phyloP scores from a whole-genome alignment of 2,329 filamentous ascomycete genomes.

The Colletotrichum gloeosporioides region DNA sequence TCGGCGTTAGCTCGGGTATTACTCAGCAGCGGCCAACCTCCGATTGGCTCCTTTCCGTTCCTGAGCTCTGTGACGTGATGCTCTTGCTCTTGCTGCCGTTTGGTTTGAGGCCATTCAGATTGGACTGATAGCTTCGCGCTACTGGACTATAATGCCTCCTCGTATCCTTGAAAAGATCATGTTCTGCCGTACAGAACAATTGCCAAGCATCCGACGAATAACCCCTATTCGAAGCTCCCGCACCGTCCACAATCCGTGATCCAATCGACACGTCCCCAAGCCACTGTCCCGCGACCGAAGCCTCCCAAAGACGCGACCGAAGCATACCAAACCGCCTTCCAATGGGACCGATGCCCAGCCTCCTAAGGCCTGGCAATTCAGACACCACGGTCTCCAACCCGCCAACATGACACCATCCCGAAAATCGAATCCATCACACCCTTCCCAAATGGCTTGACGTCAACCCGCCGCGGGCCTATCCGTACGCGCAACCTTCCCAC shows the following conservation, averaged over 20 bases:
- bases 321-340: background rate
- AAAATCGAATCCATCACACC: background rate
- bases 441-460: background rate
- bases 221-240: background rate
- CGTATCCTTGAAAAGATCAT: background rate
- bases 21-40: background rate
- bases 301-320: background rate
- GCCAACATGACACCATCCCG: background rate
- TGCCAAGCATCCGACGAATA: background rate
- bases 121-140: background rate
- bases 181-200: background rate
- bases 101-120: background rate
- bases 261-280: background rate
- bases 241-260: background rate
- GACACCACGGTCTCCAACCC: background rate
- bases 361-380: background rate
- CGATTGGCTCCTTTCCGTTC: background rate
- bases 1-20: constrained; percentile 4
- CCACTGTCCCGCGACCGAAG: background rate
- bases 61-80: background rate
- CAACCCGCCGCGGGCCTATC: background rate
- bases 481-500: background rate
- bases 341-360: background rate
- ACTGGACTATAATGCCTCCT: accelerated
- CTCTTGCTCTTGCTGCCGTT: background rate